phyloP scores from a whole-genome alignment of 2,329 filamentous ascomycete species.

The Magnaporthiopsis rhizophila region DNA sequence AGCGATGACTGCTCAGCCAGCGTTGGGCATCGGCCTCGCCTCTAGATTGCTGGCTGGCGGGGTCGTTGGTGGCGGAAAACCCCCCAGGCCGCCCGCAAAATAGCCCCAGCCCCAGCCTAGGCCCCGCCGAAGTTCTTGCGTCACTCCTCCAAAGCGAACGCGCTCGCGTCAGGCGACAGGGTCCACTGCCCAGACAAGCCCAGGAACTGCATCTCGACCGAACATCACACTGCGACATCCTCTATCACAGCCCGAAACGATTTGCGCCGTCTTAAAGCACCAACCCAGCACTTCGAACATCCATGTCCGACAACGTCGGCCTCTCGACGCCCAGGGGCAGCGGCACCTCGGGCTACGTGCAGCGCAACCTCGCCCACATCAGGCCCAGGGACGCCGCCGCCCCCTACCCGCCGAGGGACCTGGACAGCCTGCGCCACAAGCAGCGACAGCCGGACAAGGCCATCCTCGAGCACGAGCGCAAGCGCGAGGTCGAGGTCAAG shows the following conservation, averaged over 20 bases:
- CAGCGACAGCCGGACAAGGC: constrained; percentile 82
- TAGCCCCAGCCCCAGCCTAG: background rate
- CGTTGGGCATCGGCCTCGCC: no score
- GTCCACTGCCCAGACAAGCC: background rate
- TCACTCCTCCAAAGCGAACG: background rate
- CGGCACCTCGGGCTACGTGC: constrained; percentile 94
- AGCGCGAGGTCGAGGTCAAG: constrained; percentile 85
- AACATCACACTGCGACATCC: background rate
- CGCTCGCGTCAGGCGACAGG: background rate
- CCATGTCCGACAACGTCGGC: constrained; percentile 95
- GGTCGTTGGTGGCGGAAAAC: background rate
- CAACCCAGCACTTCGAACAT: constrained; percentile 5
- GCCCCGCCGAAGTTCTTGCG: background rate
- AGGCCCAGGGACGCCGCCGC: constrained; percentile 71
- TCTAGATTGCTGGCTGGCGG: background rate
- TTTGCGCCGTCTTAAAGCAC: background rate
- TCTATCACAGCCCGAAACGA: background rate
- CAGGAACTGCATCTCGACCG: background rate
- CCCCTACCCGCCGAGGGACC: constrained; percentile 67
- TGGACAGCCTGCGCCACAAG: constrained; percentile 61
- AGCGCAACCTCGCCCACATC: constrained; percentile 87
- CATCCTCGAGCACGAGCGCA: constrained; percentile 89
- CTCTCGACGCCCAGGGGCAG: constrained; percentile 89
- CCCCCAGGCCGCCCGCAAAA: no score
- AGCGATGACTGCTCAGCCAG: background rate